Conservation (phyloP, 2,329 filamentous ascomycete species). For the Oidium heveae region DNA sequence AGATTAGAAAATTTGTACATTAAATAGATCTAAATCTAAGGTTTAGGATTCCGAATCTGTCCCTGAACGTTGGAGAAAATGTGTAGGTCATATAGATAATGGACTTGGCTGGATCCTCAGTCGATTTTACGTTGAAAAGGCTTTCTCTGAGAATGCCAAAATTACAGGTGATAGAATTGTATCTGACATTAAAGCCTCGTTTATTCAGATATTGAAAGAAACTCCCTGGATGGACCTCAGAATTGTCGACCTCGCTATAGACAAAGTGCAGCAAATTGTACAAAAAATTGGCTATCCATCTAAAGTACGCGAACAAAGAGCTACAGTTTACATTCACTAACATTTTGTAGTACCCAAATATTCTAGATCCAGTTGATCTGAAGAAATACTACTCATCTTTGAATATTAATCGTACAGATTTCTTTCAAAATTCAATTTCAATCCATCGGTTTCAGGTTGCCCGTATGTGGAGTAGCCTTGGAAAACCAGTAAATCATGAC, state of each 20-base stretch:
- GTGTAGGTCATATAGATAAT: conserved; percentile 29
- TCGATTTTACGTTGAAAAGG: conserved; percentile 43
- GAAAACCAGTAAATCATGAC: conserved; percentile 32
- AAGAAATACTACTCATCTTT: conserved; percentile 29
- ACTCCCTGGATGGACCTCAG: conserved; percentile 40
- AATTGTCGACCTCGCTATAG: conserved; percentile 30
- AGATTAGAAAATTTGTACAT: neutral
- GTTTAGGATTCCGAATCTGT: conserved; percentile 29
- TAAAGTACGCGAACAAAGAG: conserved; percentile 12
- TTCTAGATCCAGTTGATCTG: conserved; percentile 30
- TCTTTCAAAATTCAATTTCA: conserved; percentile 31
- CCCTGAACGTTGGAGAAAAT: conserved; percentile 41
- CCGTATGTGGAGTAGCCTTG: conserved; percentile 29
- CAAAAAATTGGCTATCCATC: conserved; percentile 46
- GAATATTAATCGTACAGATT: conserved; percentile 22
- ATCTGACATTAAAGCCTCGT: conserved; percentile 42
- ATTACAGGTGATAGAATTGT: conserved; percentile 42
- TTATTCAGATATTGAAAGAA: conserved; percentile 30
- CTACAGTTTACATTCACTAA: conserved; percentile 3
- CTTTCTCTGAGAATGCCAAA: conserved; percentile 41
- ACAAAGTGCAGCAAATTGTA: conserved; percentile 40
- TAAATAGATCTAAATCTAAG: neutral
- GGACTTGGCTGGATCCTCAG: conserved; percentile 42
- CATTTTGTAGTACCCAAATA: conserved; percentile 24
- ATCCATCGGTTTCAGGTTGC: conserved; percentile 22